Conservation (phyloP, 2,329 filamentous ascomycete species). For the Leptographium wingfieldii region DNA sequence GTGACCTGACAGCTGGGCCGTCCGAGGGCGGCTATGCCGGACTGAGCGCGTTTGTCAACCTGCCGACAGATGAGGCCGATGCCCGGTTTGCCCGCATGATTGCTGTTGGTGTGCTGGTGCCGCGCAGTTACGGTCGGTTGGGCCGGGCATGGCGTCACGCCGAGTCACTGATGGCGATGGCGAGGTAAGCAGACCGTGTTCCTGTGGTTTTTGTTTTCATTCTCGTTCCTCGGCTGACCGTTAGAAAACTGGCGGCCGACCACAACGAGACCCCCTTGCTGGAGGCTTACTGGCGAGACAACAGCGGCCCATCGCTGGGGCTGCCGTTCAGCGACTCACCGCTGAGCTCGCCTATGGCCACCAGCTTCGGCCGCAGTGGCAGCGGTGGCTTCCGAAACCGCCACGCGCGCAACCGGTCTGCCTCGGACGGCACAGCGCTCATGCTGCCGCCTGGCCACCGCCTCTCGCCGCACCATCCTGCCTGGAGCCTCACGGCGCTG, state of each 20-base stretch:
- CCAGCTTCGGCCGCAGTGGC: constrained; percentile 20
- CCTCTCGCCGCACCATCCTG: constrained; percentile 71
- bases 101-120: constrained; percentile 79
- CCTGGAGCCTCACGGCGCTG: constrained; percentile 65
- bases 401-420: constrained; percentile 44
- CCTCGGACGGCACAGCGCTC: constrained; percentile 47
- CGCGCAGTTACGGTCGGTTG: constrained; percentile 70
- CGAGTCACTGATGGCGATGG: constrained; percentile 59
- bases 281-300: constrained; percentile 68
- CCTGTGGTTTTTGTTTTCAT: too few species aligned
- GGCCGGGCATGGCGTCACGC: constrained; percentile 87
- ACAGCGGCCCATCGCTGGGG: constrained; percentile 21
- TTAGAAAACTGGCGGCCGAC: constrained; percentile 50
- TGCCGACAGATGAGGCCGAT: constrained; percentile 60
- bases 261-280: constrained; percentile 49
- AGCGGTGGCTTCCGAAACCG: constrained; percentile 21
- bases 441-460: constrained; percentile 48
- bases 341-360: constrained; percentile 33
- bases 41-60: constrained; percentile 82
- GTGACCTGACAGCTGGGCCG: constrained; percentile 42
- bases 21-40: constrained; percentile 54
- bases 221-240: neutral
- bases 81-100: constrained; percentile 86
- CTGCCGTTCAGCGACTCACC: constrained; percentile 32
- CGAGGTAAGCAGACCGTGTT: constrained; percentile 37